These are phyloP conservation scores for Typha latifolia DNA, from an alignment of 176 grass and related monocot species.

Conservation along the genomic window DNA sequence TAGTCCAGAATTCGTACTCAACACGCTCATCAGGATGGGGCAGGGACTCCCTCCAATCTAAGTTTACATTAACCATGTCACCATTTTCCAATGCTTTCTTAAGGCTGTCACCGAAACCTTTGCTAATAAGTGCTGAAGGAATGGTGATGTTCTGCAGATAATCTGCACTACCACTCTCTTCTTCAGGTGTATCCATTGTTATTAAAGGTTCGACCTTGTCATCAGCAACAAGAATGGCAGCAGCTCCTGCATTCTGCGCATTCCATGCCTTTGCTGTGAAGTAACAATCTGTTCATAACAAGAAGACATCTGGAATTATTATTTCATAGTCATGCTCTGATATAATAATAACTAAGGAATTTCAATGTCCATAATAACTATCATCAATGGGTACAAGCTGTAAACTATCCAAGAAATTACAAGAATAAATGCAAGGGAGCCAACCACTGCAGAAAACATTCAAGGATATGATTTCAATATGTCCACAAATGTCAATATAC, in stretches of 20 bases:
- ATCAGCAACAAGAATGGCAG: conserved; percentile 77
- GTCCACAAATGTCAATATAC: no score
- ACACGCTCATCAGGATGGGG: conserved; percentile 78
- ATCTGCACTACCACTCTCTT: conserved; percentile 36
- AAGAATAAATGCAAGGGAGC: not conserved
- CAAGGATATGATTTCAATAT: no score
- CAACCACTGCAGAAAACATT: no score
- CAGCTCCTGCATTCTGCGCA: conserved; percentile 78
- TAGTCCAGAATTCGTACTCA: conserved; percentile 94
- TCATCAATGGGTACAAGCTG: not conserved
- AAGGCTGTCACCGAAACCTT: conserved; percentile 59
- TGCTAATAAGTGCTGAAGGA: conserved; percentile 70
- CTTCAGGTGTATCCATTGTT: conserved; percentile 88
- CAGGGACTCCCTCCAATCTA: conserved; percentile 86
- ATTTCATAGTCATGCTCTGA: not conserved
- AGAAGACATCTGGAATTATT: not conserved
- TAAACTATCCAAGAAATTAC: not conserved
- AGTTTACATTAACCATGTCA: conserved; percentile 75
- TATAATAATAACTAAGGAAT: not conserved
- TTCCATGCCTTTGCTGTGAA: conserved; percentile 92
- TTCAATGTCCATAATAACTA: not conserved
- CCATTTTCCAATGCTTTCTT: conserved; percentile 50
- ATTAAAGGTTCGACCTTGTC: conserved; percentile 84
- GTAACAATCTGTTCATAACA: conserved; percentile 52
- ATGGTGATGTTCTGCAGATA: conserved; percentile 80